A percentile compares a stretch with the other conserved stretches of the same genome.
Conservation (phyloP, 345 rosid genomes). For the Rhodomyrtus tomentosa region DNA sequence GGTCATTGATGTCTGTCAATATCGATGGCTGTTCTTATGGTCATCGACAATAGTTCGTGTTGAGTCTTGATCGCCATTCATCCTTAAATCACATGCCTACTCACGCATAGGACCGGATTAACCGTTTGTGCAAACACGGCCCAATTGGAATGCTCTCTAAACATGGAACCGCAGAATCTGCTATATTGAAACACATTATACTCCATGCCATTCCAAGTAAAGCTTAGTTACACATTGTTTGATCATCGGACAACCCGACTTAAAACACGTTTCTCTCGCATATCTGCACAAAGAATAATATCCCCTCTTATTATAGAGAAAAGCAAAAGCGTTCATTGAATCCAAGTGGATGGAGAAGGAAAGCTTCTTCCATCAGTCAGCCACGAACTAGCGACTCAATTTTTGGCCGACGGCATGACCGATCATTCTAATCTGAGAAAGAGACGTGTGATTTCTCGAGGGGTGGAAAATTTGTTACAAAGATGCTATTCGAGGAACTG, state of each 20-base stretch:
- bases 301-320: neutral
- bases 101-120: neutral
- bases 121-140: neutral
- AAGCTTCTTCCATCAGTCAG: neutral
- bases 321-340: neutral
- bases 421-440: neutral
- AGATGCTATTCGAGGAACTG: slow-evolving; percentile 37
- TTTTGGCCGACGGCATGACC: neutral
- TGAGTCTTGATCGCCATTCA: neutral
- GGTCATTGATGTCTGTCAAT: neutral
- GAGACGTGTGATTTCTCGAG: neutral
- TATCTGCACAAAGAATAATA: neutral
- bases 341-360: neutral
- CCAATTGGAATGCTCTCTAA: neutral
- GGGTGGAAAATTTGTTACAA: neutral
- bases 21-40: neutral
- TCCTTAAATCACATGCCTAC: neutral
- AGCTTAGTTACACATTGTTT: neutral
- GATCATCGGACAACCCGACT: neutral
- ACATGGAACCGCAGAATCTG: neutral
- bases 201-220: neutral
- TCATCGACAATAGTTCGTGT: neutral
- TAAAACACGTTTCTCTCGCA: neutral
- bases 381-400: neutral
- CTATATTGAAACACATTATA: neutral